Conservation (phyloP, 2,329 filamentous ascomycete species). For the Dothiorella sarmentorum region DNA sequence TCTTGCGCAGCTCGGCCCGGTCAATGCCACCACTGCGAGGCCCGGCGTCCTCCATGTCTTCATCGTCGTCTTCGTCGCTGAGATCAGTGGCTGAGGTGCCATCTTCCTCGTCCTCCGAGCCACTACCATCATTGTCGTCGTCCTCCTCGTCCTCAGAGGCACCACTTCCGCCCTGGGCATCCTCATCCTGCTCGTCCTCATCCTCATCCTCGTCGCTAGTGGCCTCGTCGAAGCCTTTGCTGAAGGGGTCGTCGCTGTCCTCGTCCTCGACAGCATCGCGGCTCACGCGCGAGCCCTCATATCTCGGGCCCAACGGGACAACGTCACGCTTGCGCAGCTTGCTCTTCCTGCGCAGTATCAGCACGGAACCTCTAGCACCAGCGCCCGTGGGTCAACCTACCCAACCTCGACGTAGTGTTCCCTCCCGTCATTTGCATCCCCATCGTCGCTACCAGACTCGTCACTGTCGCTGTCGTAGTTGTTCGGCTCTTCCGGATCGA, state of each 20-base stretch:
- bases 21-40: conserved; percentile 24
- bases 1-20: conserved; percentile 60
- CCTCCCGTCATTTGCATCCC: conserved; percentile 55
- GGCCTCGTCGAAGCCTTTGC: conserved; percentile 44
- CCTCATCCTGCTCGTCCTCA: conserved; percentile 52
- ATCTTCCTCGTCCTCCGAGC: conserved; percentile 30
- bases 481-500: conserved; percentile 71
- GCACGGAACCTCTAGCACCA: background rate
- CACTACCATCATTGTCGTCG: conserved; percentile 36
- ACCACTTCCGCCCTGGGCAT: conserved; percentile 43
- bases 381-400: conserved; percentile 36
- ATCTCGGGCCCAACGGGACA: conserved; percentile 70
- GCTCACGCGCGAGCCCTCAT: conserved; percentile 73
- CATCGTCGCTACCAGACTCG: conserved; percentile 51
- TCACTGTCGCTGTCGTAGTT: conserved; percentile 56
- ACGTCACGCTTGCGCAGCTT: conserved; percentile 73
- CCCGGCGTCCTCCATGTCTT: conserved; percentile 21
- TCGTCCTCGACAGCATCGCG: conserved; percentile 59
- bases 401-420: conserved; percentile 84
- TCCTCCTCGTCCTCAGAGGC: conserved; percentile 36
- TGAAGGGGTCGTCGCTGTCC: conserved; percentile 53
- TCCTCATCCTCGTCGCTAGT: conserved; percentile 41
- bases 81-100: background rate
- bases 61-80: conserved; percentile 28
- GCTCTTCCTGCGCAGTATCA: conserved; percentile 60